Evolutionary conservation across 306 rosid species (phyloP).

Genomic region (Hippophae tibetana): DNA sequence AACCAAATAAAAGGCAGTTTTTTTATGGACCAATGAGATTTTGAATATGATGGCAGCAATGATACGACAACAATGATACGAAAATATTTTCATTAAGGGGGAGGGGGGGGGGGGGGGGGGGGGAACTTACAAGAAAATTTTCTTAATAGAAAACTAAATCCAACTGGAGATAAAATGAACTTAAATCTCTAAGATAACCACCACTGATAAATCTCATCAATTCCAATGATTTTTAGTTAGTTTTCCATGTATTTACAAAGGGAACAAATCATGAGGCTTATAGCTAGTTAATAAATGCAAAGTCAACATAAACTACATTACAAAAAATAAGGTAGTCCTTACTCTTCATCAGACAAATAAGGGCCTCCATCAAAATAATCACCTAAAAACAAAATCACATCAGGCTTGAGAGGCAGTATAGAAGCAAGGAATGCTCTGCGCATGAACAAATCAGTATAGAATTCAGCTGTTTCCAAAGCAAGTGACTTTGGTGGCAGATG

Average conservation of each 20-base stretch:
- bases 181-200: neutral
- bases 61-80: neutral
- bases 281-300: conserved; percentile 3
- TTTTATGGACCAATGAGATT: neutral
- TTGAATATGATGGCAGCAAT: conserved; percentile 11
- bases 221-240: neutral
- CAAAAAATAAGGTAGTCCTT: conserved; percentile 26
- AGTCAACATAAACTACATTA: neutral
- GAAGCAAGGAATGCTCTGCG: conserved; percentile 67
- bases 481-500: conserved; percentile 57
- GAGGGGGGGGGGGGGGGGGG: neutral
- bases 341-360: conserved; percentile 58
- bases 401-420: conserved; percentile 57
- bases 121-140: neutral
- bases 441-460: conserved; percentile 77
- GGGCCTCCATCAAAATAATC: conserved; percentile 87
- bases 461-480: conserved; percentile 54
- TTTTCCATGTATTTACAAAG: neutral
- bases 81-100: conserved; percentile 7
- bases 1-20: conserved; percentile 24
- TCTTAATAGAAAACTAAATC: neutral
- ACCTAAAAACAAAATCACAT: conserved; percentile 63
- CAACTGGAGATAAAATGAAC: neutral
- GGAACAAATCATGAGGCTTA: neutral
- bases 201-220: neutral